Evolutionary conservation across 768 basidiomycete genomes (phyloP), one percentile per base, ranked within the genome.

Genomic region (Hortiboletus campestris): DNA sequence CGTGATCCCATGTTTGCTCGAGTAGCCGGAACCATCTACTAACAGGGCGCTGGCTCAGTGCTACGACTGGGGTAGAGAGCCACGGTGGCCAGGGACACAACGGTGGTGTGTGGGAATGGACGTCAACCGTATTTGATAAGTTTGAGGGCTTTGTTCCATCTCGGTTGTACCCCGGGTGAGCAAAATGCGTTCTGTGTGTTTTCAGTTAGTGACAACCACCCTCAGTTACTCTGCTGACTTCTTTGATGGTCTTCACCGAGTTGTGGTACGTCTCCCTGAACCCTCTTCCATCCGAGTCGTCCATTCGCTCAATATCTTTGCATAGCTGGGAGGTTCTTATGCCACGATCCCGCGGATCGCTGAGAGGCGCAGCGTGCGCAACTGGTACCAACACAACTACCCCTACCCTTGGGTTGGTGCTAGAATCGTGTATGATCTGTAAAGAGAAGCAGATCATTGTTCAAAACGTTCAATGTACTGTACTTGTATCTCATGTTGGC

Each of bases 51-150:
- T n/a, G 16, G 12, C 44, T 11, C 46, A 90, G 89, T 31, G 83
- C 89, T 20, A 91, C 90, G 41, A 83, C 83, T 2, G 90, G 88
- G 35, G 71, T 77, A 57, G 74, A 75, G 56, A 75, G 69, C 48
- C 64, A 67, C 54, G 78, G 71, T 20, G 83, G 84, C 3, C 81
- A 75, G 68, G 89, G 91, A 12, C 83, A 85, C 58, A 98, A 99
- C 61, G 97, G 97, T 8, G 97, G 97, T 6, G 88, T 97, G 16
- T 99, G 96, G 94, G 94, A 98, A 75, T 98, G 95, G 95, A 97
- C 96, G 0, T 88, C 88, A 19, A 94, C 94, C 16, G 61, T 79
- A 29, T 80, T 95, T 43, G 86, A 84, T 20, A 76, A 75, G 28
- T 77, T 83, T 57, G 85, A 91, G 2, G 94, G 92, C 0, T 99